These are phyloP conservation scores for Candida insectorum DNA, from an alignment of 805 yeast species.

Conservation along the genomic window DNA sequence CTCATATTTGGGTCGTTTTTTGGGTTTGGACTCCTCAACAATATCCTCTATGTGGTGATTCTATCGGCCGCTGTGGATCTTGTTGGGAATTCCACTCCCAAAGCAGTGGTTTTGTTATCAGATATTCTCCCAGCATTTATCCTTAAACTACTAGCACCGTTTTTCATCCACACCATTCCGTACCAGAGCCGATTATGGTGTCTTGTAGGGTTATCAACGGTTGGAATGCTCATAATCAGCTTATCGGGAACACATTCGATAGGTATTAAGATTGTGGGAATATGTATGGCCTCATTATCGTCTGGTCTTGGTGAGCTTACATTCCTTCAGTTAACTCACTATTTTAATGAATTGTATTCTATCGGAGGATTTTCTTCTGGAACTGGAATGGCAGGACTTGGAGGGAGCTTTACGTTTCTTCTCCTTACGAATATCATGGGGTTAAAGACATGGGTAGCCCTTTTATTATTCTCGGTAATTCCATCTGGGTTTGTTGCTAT, in stretches of 20 bases:
- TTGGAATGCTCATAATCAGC: slow-evolving; percentile 75
- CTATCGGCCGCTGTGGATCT: slow-evolving; percentile 89
- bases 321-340: slow-evolving; percentile 83
- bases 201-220: slow-evolving; percentile 55
- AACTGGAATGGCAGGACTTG: slow-evolving; percentile 92
- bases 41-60: slow-evolving; percentile 86
- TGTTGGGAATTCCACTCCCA: slow-evolving; percentile 80
- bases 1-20: slow-evolving; percentile 56
- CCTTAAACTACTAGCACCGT: slow-evolving; percentile 73
- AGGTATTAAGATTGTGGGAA: slow-evolving; percentile 54
- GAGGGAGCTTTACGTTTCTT: slow-evolving; percentile 74
- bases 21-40: slow-evolving; percentile 82
- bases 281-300: slow-evolving; percentile 73
- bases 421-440: slow-evolving; percentile 67
- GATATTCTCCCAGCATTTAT: slow-evolving; percentile 83
- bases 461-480: slow-evolving; percentile 54
- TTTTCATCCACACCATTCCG: slow-evolving; percentile 64
- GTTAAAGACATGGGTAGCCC: slow-evolving; percentile 49
- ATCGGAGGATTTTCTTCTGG: slow-evolving; percentile 90
- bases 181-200: slow-evolving; percentile 53
- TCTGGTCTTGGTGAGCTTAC: slow-evolving; percentile 92
- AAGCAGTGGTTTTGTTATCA: slow-evolving; percentile 78
- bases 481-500: slow-evolving; percentile 49
- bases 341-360: slow-evolving; percentile 51
- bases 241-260: slow-evolving; percentile 29